These are phyloP conservation scores for Nepenthes alata DNA, from an alignment of 179 eudicot genomes.

Conservation along the genomic window DNA sequence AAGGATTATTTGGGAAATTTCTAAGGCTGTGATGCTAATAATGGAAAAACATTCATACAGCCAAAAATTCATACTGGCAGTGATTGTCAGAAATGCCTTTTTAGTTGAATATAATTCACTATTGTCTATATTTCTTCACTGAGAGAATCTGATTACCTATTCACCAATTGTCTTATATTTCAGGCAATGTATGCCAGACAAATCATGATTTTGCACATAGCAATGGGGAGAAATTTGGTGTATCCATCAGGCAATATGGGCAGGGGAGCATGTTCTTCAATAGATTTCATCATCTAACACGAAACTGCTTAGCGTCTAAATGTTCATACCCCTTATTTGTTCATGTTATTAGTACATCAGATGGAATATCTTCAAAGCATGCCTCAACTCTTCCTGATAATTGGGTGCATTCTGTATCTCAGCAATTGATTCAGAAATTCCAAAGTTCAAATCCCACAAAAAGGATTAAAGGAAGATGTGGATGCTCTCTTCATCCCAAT, in stretches of 20 bases:
- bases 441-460: slow-evolving; percentile 13
- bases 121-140: background rate
- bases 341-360: slow-evolving; percentile 21
- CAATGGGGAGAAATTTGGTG: slow-evolving; percentile 26
- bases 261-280: slow-evolving; percentile 13
- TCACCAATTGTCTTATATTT: background rate
- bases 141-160: background rate
- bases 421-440: slow-evolving; percentile 15
- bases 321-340: slow-evolving; percentile 28
- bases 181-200: slow-evolving; percentile 37
- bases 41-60: no score
- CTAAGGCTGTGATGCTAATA: no score
- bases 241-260: slow-evolving; percentile 21
- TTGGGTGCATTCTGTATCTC: slow-evolving; percentile 14
- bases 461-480: slow-evolving; percentile 24
- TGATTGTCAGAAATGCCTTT: no score
- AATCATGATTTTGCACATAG: slow-evolving; percentile 20
- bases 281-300: slow-evolving; percentile 19
- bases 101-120: no score
- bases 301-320: slow-evolving; percentile 21
- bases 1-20: no score
- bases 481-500: slow-evolving; percentile 27
- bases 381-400: slow-evolving; percentile 9
- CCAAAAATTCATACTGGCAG: no score
- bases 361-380: slow-evolving; percentile 17